Percentiles rank a stretch among this genome's conserved stretches.
phyloP scores from a whole-genome alignment of 2,329 filamentous ascomycete genomes.

The Alternaria incomplexa region DNA sequence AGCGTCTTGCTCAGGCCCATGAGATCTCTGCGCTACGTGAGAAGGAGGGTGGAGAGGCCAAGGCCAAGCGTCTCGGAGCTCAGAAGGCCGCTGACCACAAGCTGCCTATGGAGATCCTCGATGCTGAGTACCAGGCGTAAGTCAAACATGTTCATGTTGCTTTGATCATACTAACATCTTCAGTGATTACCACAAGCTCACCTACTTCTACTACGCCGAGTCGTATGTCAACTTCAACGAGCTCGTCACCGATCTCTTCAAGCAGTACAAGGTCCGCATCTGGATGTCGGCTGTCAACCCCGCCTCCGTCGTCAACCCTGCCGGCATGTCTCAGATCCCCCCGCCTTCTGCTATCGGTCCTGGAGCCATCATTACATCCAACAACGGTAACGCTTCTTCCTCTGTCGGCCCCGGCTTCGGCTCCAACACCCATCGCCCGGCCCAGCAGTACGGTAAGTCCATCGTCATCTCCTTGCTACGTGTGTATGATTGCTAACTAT shows the following conservation, averaged over 20 bases:
- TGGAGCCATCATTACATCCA: slow-evolving; percentile 42
- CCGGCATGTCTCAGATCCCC: slow-evolving; percentile 39
- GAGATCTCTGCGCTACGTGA: slow-evolving; percentile 89
- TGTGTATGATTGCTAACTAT: slow-evolving; percentile 13
- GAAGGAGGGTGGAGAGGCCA: slow-evolving; percentile 97
- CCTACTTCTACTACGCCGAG: slow-evolving; percentile 98
- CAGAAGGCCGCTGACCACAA: slow-evolving; percentile 95
- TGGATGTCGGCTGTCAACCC: slow-evolving; percentile 99
- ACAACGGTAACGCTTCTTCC: slow-evolving; percentile 23
- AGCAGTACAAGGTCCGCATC: slow-evolving; percentile 98
- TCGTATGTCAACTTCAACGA: slow-evolving; percentile 99
- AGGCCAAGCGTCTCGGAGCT: slow-evolving; percentile 95
- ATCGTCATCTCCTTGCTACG: background rate
- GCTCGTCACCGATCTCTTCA: slow-evolving; percentile 95
- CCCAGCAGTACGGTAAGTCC: slow-evolving; percentile 38
- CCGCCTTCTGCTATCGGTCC: slow-evolving; percentile 49
- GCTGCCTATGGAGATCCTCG: slow-evolving; percentile 97
- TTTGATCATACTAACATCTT: slow-evolving; percentile 27
- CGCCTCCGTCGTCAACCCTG: slow-evolving; percentile 72
- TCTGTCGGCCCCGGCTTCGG: slow-evolving; percentile 45
- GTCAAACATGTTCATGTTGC: slow-evolving; percentile 46
- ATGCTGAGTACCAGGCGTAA: slow-evolving; percentile 98
- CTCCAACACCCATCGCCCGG: slow-evolving; percentile 28
- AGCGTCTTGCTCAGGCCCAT: slow-evolving; percentile 87
- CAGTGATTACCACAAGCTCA: slow-evolving; percentile 98